These are phyloP conservation scores for Capronia coronata DNA, from an alignment of 2,329 filamentous ascomycete species.

Conservation along the genomic window DNA sequence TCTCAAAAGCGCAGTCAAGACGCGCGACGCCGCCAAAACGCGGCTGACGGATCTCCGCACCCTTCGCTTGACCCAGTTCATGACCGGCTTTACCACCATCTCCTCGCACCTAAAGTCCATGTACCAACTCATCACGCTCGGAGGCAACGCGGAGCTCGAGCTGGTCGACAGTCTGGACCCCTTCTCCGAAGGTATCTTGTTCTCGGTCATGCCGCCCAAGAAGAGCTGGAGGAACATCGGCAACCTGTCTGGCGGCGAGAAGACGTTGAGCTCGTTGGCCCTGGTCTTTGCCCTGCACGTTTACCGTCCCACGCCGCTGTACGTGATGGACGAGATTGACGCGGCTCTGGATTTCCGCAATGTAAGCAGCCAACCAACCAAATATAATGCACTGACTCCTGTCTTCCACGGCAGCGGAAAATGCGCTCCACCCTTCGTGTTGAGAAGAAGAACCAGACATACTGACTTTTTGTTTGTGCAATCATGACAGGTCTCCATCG, in stretches of 20 bases:
- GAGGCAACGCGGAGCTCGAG: constrained; percentile 94
- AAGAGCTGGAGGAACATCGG: constrained; percentile 99
- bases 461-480: too few relatives aligned
- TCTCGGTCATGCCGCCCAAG: constrained; percentile 98
- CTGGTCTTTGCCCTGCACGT: constrained; percentile 97
- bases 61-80: constrained; percentile 88
- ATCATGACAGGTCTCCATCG: constrained; percentile 73
- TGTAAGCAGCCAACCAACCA: constrained; percentile 51
- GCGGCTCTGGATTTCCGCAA: constrained; percentile 96
- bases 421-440: too few relatives aligned
- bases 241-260: constrained; percentile 92
- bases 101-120: constrained; percentile 95
- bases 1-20: constrained; percentile 66
- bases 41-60: constrained; percentile 87
- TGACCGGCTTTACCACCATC: constrained; percentile 93
- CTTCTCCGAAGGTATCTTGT: constrained; percentile 93
- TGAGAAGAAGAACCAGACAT: too few relatives aligned
- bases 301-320: constrained; percentile 93
- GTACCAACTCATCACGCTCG: constrained; percentile 99
- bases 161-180: constrained; percentile 93
- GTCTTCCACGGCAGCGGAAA: too few relatives aligned
- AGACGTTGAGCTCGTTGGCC: constrained; percentile 87
- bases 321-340: constrained; percentile 99
- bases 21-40: constrained; percentile 82
- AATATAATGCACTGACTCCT: constrained; percentile 9